Conservation (phyloP, 768 basidiomycete genomes). For the Leccinum olivaceopallidum region DNA sequence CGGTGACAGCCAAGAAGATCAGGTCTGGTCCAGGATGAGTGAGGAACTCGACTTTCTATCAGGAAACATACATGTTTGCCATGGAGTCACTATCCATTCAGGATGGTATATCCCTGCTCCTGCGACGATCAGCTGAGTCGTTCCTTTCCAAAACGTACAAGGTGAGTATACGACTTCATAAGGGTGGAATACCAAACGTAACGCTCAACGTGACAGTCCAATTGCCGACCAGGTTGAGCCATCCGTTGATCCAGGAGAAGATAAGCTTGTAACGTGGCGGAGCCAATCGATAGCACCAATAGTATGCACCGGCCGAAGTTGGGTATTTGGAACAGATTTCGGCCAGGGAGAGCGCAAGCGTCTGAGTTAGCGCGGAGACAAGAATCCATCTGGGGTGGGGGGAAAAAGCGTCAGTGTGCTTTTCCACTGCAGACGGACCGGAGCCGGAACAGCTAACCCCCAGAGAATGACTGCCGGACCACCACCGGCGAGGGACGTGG, state of each 20-base stretch:
- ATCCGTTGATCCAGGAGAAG: conserved; percentile 66
- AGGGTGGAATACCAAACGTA: conserved; percentile 45
- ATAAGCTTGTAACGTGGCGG: conserved; percentile 51
- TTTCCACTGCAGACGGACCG: neutral
- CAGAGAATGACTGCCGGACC: conserved; percentile 59
- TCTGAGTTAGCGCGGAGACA: conserved; percentile 48
- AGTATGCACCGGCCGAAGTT: conserved; percentile 61
- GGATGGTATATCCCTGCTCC: conserved; percentile 59
- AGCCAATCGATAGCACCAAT: conserved; percentile 65
- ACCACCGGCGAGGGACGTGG: conserved; percentile 54
- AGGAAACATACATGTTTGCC: conserved; percentile 55
- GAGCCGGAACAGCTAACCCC: conserved; percentile 40
- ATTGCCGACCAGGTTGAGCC: conserved; percentile 67
- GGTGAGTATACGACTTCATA: neutral
- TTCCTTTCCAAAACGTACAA: conserved; percentile 38
- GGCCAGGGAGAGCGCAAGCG: conserved; percentile 53
- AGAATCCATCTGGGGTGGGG: conserved; percentile 46
- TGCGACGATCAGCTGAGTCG: conserved; percentile 59
- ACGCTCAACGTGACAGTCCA: conserved; percentile 71
- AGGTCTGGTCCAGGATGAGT: conserved; percentile 38
- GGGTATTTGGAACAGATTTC: conserved; percentile 64
- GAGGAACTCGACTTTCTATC: neutral
- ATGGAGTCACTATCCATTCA: conserved; percentile 55
- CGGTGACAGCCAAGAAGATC: conserved; percentile 55
- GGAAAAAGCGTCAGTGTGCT: neutral